phyloP scores from a whole-genome alignment of 2,329 filamentous ascomycete genomes.

The Camptophora hylomeconis region DNA sequence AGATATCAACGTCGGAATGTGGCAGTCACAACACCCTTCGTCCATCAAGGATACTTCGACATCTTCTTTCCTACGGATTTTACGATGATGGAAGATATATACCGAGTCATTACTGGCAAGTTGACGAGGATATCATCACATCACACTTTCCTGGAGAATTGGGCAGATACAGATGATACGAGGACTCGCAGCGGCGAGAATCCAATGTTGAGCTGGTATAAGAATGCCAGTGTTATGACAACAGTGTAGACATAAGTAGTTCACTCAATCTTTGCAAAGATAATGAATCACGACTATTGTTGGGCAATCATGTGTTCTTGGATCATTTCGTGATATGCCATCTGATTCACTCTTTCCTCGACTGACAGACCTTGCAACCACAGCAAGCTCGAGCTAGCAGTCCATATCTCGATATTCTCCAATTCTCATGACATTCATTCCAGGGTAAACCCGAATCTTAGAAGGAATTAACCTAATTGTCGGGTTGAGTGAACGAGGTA shows the following conservation, averaged over 20 bases:
- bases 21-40: constrained; percentile 78
- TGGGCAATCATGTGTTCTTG: too few species aligned
- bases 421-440: too few species aligned
- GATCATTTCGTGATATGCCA: too few species aligned
- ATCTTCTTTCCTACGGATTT: constrained; percentile 98
- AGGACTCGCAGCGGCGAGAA: constrained; percentile 85
- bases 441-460: too few species aligned
- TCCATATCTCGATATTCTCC: too few species aligned
- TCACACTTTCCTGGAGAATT: constrained; percentile 77
- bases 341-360: too few species aligned
- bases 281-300: too few species aligned
- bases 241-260: constrained; percentile 54
- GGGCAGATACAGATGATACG: constrained; percentile 74
- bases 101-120: constrained; percentile 84
- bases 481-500: too few species aligned
- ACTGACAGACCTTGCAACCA: too few species aligned
- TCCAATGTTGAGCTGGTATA: constrained; percentile 71
- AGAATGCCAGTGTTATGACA: constrained; percentile 85
- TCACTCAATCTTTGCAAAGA: too few species aligned
- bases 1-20: constrained; percentile 77
- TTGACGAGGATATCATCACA: constrained; percentile 75
- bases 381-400: too few species aligned
- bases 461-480: too few species aligned
- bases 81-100: constrained; percentile 76
- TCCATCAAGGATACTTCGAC: constrained; percentile 97